These are phyloP conservation scores for Zhuliangozyma parablackwelliae DNA, from an alignment of 1,139 yeast species.

Conservation along the genomic window DNA sequence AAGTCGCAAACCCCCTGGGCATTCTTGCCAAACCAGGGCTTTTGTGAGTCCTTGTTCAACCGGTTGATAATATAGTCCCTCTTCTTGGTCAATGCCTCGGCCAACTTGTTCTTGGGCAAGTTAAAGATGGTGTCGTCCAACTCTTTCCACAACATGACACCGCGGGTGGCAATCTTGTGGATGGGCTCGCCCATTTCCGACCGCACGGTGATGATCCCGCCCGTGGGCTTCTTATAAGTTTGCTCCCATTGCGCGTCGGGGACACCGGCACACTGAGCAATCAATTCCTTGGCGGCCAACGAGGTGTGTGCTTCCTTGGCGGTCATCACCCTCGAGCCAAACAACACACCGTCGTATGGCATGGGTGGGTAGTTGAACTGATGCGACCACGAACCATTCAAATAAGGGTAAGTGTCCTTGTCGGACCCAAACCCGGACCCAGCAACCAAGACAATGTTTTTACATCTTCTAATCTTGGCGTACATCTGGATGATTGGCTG, in stretches of 20 bases:
- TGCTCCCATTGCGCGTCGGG: conserved; percentile 86
- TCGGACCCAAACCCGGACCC: conserved; percentile 99
- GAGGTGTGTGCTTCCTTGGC: conserved; percentile 96
- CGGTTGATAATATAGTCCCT: conserved; percentile 79
- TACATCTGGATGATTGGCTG: conserved; percentile 95
- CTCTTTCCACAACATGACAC: conserved; percentile 95
- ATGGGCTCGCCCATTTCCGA: conserved; percentile 99
- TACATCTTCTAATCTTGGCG: conserved; percentile 85
- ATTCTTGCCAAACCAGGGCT: conserved; percentile 92
- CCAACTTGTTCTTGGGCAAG: conserved; percentile 83
- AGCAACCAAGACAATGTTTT: conserved; percentile 85
- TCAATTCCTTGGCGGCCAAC: conserved; percentile 87
- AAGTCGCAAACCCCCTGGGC: conserved; percentile 81
- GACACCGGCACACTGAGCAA: conserved; percentile 88
- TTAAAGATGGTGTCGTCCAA: conserved; percentile 89
- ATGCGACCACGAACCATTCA: conserved; percentile 93
- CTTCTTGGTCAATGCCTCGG: conserved; percentile 78
- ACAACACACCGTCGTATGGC: conserved; percentile 97
- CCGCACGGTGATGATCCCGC: conserved; percentile 92
- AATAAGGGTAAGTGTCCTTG: conserved; percentile 94
- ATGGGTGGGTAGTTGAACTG: conserved; percentile 87
- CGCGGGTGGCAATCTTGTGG: conserved; percentile 97
- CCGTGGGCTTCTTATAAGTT: conserved; percentile 91
- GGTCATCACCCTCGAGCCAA: conserved; percentile 96
- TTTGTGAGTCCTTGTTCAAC: conserved; percentile 91